phyloP scores from a whole-genome alignment of 2,329 filamentous ascomycete genomes.

The Aplosporella prunicola region DNA sequence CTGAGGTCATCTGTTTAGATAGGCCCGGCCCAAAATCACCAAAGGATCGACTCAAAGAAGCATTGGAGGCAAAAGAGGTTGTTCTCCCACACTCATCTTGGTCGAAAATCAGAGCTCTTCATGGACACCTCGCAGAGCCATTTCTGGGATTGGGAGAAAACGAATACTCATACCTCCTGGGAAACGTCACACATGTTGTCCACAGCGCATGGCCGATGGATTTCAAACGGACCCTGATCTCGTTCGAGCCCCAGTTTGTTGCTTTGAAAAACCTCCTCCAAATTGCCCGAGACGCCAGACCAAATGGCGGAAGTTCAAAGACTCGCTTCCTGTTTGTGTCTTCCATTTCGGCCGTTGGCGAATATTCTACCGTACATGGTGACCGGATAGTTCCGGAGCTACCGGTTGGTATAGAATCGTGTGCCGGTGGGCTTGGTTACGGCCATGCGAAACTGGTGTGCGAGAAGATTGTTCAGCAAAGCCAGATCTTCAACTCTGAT shows the following conservation, averaged over 20 bases:
- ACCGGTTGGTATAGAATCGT: too few species aligned
- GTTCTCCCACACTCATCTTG: too few species aligned
- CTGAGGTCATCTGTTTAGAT: neutral
- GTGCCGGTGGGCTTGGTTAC: slow-evolving; percentile 9
- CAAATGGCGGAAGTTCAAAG: too few species aligned
- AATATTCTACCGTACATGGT: too few species aligned
- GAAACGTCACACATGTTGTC: slow-evolving; percentile 6
- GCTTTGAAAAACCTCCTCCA: neutral
- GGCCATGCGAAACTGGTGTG: slow-evolving; percentile 11
- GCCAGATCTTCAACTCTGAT: neutral
- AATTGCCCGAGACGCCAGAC: neutral
- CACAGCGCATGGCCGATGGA: slow-evolving; percentile 10
- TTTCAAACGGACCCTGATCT: slow-evolving; percentile 3
- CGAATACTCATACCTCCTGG: neutral
- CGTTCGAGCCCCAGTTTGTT: slow-evolving; percentile 1
- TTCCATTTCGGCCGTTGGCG: neutral
- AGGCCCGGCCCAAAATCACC: too few species aligned
- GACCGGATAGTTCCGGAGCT: too few species aligned
- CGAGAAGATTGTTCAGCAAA: slow-evolving; percentile 8
- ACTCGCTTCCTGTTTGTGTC: neutral
- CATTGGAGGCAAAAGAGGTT: too few species aligned
- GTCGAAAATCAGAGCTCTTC: too few species aligned
- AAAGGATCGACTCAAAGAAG: too few species aligned
- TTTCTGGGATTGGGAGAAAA: neutral
- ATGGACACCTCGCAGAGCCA: neutral